These are phyloP conservation scores for Catharanthus roseus DNA, from an alignment of 257 asterid genomes.

Conservation along the genomic window DNA sequence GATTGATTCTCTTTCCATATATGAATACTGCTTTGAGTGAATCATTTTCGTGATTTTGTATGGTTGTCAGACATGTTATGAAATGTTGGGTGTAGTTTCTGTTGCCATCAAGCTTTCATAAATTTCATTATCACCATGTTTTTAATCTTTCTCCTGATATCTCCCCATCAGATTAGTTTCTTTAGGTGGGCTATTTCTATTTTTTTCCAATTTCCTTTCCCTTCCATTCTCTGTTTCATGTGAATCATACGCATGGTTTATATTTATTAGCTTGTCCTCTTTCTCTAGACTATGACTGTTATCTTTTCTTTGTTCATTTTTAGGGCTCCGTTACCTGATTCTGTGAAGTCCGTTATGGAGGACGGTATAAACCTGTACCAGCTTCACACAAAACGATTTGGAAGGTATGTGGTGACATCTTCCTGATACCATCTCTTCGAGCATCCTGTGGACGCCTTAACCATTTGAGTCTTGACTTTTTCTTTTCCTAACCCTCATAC, in stretches of 20 bases:
- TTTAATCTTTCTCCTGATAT: background rate
- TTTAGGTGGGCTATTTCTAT: background rate
- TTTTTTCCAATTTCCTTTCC: background rate
- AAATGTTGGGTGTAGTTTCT: background rate
- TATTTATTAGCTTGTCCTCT: conserved; percentile 2
- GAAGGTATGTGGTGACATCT: conserved; percentile 42
- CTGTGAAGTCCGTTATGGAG: conserved; percentile 60
- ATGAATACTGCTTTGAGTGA: background rate
- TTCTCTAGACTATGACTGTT: conserved; percentile 7
- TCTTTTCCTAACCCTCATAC: background rate
- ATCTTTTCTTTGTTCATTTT: conserved; percentile 31
- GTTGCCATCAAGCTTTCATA: background rate
- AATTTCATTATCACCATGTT: background rate
- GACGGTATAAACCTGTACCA: conserved; percentile 77
- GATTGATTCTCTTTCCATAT: background rate
- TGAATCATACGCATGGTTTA: background rate
- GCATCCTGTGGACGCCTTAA: background rate
- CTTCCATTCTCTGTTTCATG: background rate
- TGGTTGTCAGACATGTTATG: background rate
- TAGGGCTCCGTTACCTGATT: conserved; percentile 76
- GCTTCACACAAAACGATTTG: conserved; percentile 61
- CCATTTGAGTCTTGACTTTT: background rate
- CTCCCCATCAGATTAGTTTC: background rate
- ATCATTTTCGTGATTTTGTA: background rate
- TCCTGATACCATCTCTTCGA: background rate